These are phyloP conservation scores for Craspedostauros australis DNA, from an alignment of 108 stramenopile species.

Conservation along the genomic window DNA sequence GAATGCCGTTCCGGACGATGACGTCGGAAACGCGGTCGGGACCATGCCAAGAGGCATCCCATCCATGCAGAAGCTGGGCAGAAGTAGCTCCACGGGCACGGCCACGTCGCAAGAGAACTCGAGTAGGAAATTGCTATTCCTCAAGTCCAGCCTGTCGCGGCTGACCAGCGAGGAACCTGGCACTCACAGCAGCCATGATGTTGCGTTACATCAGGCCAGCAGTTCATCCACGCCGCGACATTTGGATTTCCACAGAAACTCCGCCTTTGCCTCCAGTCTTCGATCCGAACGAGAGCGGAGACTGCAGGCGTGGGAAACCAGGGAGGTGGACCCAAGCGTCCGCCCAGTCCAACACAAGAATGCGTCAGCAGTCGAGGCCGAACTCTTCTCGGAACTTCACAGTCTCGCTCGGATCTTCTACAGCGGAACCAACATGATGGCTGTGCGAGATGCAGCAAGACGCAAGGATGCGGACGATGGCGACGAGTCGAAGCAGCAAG, in stretches of 20 bases:
- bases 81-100: too few relatives aligned
- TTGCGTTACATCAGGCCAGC: too few relatives aligned
- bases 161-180: neutral
- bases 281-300: conserved; percentile 65
- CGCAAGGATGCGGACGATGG: conserved; percentile 15
- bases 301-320: conserved; percentile 49
- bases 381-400: conserved; percentile 65
- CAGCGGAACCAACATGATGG: conserved; percentile 57
- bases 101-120: too few relatives aligned
- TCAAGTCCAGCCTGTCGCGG: too few relatives aligned
- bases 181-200: neutral
- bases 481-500: neutral
- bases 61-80: too few relatives aligned
- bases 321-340: conserved; percentile 21
- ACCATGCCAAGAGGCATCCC: neutral
- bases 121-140: too few relatives aligned
- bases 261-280: conserved; percentile 69
- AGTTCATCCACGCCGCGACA: conserved; percentile 43
- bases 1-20: conserved; percentile 17
- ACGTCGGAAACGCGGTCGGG: neutral
- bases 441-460: conserved; percentile 42
- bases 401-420: conserved; percentile 61
- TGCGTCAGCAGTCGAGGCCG: conserved; percentile 34
- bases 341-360: too few relatives aligned
- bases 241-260: conserved; percentile 67